Evolutionary conservation across 2,329 filamentous ascomycete genomes (phyloP).

Genomic region (Exophiala bonariae): DNA sequence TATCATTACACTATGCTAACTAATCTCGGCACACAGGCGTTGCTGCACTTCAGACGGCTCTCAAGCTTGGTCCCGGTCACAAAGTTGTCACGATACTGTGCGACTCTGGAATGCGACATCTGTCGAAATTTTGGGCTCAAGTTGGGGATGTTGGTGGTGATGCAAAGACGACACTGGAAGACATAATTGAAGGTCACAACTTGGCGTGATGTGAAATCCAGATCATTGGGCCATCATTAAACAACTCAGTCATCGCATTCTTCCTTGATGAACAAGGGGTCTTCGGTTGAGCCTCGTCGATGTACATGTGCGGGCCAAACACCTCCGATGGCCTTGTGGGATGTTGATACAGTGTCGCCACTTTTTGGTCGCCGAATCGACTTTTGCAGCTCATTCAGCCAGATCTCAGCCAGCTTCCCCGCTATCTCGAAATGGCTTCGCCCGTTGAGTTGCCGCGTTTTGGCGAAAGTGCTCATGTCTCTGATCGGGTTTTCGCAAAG

Average conservation of each 20-base stretch:
- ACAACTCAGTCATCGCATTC: slow-evolving; percentile 19
- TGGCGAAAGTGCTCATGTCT: slow-evolving; percentile 12
- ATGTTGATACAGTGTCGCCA: too few species aligned
- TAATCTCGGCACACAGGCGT: slow-evolving; percentile 37
- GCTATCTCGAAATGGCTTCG: slow-evolving; percentile 18
- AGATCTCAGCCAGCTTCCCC: slow-evolving; percentile 25
- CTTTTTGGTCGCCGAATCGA: slow-evolving; percentile 1
- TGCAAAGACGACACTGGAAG: slow-evolving; percentile 45
- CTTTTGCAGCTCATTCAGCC: slow-evolving; percentile 7
- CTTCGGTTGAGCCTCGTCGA: not conserved
- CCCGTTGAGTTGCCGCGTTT: slow-evolving; percentile 10
- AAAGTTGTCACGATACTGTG: slow-evolving; percentile 50
- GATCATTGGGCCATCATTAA: not conserved
- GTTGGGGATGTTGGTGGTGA: slow-evolving; percentile 48
- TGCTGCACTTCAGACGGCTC: slow-evolving; percentile 48
- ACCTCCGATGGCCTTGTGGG: not conserved
- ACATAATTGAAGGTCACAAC: slow-evolving; percentile 43
- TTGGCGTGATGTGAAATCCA: slow-evolving; percentile 27
- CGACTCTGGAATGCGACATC: slow-evolving; percentile 51
- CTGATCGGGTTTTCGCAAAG: slow-evolving; percentile 13
- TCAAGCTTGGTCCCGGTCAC: slow-evolving; percentile 49
- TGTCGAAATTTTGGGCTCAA: slow-evolving; percentile 54
- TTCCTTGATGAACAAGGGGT: slow-evolving; percentile 9
- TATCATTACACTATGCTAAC: slow-evolving; percentile 2
- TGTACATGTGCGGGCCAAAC: not conserved